A percentile compares a stretch with the other conserved stretches of the same genome.
Conservation (phyloP, 768 basidiomycete species). For the Tephrocybe sp. region DNA sequence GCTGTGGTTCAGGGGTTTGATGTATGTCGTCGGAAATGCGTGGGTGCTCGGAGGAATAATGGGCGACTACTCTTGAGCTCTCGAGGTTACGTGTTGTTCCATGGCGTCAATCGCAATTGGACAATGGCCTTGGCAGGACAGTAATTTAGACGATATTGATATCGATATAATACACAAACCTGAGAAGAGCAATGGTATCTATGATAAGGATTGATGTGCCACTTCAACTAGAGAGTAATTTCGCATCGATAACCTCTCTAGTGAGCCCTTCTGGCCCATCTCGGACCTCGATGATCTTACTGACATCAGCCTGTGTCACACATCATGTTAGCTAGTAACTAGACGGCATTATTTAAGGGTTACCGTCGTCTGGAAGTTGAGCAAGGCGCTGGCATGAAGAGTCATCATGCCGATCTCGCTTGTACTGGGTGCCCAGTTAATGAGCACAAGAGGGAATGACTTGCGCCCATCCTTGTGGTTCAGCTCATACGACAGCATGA, state of each 20-base stretch:
- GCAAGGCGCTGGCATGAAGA: slow-evolving; percentile 77
- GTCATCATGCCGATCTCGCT: slow-evolving; percentile 76
- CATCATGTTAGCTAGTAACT: not conserved
- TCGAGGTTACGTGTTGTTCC: too few species aligned
- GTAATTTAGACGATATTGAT: slow-evolving; percentile 1
- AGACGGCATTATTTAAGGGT: slow-evolving; percentile 23
- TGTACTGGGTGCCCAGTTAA: slow-evolving; percentile 84
- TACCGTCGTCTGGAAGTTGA: slow-evolving; percentile 79
- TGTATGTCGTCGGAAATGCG: slow-evolving; percentile 72
- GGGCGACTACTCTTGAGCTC: slow-evolving; percentile 20
- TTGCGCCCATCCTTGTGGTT: slow-evolving; percentile 77
- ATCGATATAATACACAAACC: slow-evolving; percentile 1
- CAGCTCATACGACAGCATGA: slow-evolving; percentile 81
- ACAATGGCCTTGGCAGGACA: not conserved
- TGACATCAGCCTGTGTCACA: slow-evolving; percentile 59
- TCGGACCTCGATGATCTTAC: slow-evolving; percentile 76
- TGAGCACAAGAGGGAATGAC: slow-evolving; percentile 79
- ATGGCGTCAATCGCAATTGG: too few species aligned
- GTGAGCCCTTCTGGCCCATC: slow-evolving; percentile 84
- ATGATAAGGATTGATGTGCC: not conserved
- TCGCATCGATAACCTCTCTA: slow-evolving; percentile 63
- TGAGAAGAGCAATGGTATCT: slow-evolving; percentile 3
- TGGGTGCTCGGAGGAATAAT: slow-evolving; percentile 77
- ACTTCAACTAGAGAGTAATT: slow-evolving; percentile 34
- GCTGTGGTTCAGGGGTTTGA: slow-evolving; percentile 77